These are phyloP conservation scores for Buddleja alternifolia DNA, from an alignment of 257 asterid genomes.

Conservation along the genomic window DNA sequence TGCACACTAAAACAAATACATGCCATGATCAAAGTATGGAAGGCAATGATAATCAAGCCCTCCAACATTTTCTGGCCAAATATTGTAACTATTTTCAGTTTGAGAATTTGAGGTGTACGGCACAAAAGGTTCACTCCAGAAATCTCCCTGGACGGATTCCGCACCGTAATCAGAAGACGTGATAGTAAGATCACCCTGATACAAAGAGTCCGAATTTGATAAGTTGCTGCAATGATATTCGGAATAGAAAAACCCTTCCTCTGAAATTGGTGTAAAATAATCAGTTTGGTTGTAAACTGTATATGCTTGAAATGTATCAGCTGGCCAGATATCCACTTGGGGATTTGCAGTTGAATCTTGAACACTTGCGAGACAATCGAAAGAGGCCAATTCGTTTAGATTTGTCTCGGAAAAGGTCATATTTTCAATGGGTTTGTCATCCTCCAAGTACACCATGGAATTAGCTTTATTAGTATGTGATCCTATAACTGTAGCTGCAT, in stretches of 20 bases:
- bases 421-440: neutral
- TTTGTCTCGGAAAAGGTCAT: neutral
- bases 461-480: neutral
- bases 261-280: conserved; percentile 3
- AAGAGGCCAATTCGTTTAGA: neutral
- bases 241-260: conserved; percentile 29
- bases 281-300: neutral
- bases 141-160: neutral
- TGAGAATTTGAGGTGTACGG: conserved; percentile 11
- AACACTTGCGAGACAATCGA: neutral
- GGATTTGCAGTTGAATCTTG: neutral
- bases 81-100: conserved; percentile 1
- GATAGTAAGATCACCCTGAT: neutral
- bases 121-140: conserved; percentile 20
- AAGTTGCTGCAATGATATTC: conserved; percentile 12
- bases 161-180: neutral
- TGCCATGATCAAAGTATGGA: conserved; percentile 27
- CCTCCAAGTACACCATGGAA: neutral
- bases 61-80: conserved; percentile 6
- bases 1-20: conserved; percentile 29
- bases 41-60: conserved; percentile 24
- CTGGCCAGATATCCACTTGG: conserved; percentile 5
- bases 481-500: neutral
- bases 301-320: neutral
- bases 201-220: conserved; percentile 32